A percentile compares a stretch with the other conserved stretches of the same genome.
These are phyloP conservation scores for Lasiodiplodia citricola DNA, from an alignment of 2,329 filamentous ascomycete genomes.

Conservation along the genomic window DNA sequence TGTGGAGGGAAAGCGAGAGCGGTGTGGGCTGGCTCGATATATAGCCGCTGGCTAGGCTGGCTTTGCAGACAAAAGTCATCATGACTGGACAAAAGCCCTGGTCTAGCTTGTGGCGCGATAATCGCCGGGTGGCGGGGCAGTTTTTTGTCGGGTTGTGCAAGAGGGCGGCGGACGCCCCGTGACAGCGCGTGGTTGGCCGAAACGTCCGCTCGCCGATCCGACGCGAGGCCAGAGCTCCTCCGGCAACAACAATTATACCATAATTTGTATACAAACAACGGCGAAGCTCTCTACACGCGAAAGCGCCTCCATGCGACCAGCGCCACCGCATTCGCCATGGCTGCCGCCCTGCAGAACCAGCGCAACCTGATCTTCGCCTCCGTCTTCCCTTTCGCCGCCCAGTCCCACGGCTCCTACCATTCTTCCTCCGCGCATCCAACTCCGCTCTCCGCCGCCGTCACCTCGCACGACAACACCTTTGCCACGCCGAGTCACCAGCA, in stretches of 20 bases:
- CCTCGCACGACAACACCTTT: conserved; percentile 1
- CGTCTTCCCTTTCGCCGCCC: conserved; percentile 47
- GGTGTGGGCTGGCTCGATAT: neutral
- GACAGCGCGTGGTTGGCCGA: neutral
- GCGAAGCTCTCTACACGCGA: neutral
- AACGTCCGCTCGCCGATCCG: neutral
- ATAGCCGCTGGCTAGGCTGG: neutral
- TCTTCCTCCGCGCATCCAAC: conserved; percentile 41
- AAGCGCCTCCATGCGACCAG: neutral
- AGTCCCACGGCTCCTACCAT: conserved; percentile 5
- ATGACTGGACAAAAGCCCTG: neutral
- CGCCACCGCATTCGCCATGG: conserved; percentile 6
- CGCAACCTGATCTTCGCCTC: conserved; percentile 47
- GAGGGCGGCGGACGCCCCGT: neutral
- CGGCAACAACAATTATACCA: conserved; percentile 1
- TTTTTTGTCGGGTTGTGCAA: neutral
- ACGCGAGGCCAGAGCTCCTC: conserved; percentile 5
- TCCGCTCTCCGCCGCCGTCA: conserved; percentile 11
- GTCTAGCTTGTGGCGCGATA: neutral
- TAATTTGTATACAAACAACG: neutral
- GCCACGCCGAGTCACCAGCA: neutral
- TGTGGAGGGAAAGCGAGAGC: neutral
- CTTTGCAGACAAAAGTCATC: neutral
- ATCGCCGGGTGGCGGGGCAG: neutral
- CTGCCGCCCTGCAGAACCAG: conserved; percentile 20